A percentile compares a stretch with the other conserved stretches of the same genome.
Conservation (phyloP, 1,284 basidiomycete species). For the Sanghuangporus baumii region DNA sequence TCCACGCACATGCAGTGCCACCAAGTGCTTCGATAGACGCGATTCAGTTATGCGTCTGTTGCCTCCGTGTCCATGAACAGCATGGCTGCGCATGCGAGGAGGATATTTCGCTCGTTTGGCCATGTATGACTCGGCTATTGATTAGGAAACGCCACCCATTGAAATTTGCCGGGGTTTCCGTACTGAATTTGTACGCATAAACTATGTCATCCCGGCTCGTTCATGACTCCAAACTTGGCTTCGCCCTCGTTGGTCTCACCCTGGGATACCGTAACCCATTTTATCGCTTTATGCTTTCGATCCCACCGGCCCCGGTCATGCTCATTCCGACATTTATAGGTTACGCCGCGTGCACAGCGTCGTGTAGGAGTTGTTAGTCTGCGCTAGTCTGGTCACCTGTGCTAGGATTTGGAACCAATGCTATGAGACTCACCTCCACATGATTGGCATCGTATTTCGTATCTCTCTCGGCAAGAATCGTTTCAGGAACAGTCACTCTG, state of each 20-base stretch:
- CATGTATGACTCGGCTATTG: background rate
- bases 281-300: background rate
- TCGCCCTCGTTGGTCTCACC: background rate
- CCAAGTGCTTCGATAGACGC: background rate
- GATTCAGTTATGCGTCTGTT: background rate
- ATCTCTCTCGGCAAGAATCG: background rate
- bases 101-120: background rate
- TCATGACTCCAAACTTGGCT: background rate
- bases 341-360: background rate
- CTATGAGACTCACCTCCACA: background rate
- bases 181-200: background rate
- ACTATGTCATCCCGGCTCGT: background rate
- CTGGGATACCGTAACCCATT: background rate
- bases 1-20: conserved; percentile 6
- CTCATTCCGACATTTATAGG: background rate
- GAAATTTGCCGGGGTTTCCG: background rate
- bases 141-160: background rate
- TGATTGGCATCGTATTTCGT: background rate
- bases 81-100: background rate
- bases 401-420: background rate
- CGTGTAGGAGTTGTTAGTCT: background rate
- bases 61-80: background rate
- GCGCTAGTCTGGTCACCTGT: background rate
- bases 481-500: conserved; percentile 5
- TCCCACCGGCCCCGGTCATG: background rate